Evolutionary conservation across 2,329 filamentous ascomycete species (phyloP).

Genomic region (Graphilbum sp.): DNA sequence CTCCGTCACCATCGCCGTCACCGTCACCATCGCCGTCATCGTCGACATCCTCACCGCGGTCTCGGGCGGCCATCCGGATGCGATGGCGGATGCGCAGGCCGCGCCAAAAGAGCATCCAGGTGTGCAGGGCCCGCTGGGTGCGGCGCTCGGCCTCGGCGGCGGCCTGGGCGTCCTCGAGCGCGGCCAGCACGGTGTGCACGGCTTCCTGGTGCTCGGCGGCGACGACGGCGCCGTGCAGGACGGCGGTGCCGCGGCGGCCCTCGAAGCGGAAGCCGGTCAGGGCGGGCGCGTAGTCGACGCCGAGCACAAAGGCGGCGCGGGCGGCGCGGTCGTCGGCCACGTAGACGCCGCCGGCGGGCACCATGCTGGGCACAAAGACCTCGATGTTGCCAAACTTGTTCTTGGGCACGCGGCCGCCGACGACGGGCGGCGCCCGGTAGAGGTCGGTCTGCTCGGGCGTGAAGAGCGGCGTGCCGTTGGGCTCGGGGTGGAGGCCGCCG

Average conservation of each 20-base stretch:
- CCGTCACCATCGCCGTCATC: slow-evolving; percentile 6
- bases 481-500: slow-evolving; percentile 13
- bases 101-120: slow-evolving; percentile 65
- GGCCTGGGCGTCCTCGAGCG: slow-evolving; percentile 48
- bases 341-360: slow-evolving; percentile 67
- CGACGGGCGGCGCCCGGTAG: slow-evolving; percentile 62
- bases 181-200: slow-evolving; percentile 50
- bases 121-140: slow-evolving; percentile 42
- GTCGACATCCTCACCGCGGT: slow-evolving; percentile 22
- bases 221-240: slow-evolving; percentile 64
- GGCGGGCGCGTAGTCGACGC: slow-evolving; percentile 76
- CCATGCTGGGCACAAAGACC: slow-evolving; percentile 81
- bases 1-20: not conserved
- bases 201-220: slow-evolving; percentile 57
- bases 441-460: slow-evolving; percentile 49
- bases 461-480: slow-evolving; percentile 38
- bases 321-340: slow-evolving; percentile 43
- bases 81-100: slow-evolving; percentile 60
- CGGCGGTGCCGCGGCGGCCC: slow-evolving; percentile 70
- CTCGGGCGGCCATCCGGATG: slow-evolving; percentile 42
- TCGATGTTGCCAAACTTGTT: slow-evolving; percentile 93
- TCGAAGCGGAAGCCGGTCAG: slow-evolving; percentile 82
- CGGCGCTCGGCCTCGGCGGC: slow-evolving; percentile 48
- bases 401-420: slow-evolving; percentile 62
- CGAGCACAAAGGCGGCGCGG: slow-evolving; percentile 57